These are phyloP conservation scores for Albifimbria verrucaria DNA, from an alignment of 2,329 filamentous ascomycete species.

Conservation along the genomic window DNA sequence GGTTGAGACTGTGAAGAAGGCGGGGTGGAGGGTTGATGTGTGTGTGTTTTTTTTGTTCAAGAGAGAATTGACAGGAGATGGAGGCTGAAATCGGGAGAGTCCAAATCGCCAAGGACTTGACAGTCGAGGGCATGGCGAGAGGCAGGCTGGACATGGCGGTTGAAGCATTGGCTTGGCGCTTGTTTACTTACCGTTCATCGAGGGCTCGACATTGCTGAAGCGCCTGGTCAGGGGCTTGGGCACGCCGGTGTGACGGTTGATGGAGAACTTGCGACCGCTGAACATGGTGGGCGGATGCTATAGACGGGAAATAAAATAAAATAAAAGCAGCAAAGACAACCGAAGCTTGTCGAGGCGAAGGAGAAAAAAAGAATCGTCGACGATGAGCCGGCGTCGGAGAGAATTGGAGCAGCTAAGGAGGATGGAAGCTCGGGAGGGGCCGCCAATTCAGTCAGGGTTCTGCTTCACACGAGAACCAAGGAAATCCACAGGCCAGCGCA, in stretches of 20 bases:
- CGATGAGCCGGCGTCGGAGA: background rate
- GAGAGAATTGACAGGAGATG: too few relatives aligned
- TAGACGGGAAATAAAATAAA: background rate
- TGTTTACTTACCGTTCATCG: constrained; percentile 46
- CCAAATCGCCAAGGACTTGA: too few relatives aligned
- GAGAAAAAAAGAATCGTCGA: background rate
- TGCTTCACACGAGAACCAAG: background rate
- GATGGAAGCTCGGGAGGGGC: background rate
- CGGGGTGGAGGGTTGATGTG: background rate
- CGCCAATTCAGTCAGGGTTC: background rate
- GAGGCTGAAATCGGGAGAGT: too few relatives aligned
- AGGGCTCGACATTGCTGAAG: constrained; percentile 58
- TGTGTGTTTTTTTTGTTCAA: background rate
- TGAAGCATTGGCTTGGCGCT: background rate
- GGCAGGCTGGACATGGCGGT: background rate
- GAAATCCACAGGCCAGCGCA: too few relatives aligned
- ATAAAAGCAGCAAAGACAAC: background rate
- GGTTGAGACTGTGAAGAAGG: background rate
- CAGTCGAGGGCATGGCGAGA: too few relatives aligned
- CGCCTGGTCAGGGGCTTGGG: constrained; percentile 52
- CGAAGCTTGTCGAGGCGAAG: background rate
- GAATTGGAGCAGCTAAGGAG: too few relatives aligned
- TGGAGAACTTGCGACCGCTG: constrained; percentile 61
- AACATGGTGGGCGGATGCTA: constrained; percentile 38
- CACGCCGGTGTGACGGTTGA: constrained; percentile 63